Evolutionary conservation across 2,329 filamentous ascomycete genomes (phyloP), one percentile per base, ranked within the genome.

Genomic region (Penicillium sp.): DNA sequence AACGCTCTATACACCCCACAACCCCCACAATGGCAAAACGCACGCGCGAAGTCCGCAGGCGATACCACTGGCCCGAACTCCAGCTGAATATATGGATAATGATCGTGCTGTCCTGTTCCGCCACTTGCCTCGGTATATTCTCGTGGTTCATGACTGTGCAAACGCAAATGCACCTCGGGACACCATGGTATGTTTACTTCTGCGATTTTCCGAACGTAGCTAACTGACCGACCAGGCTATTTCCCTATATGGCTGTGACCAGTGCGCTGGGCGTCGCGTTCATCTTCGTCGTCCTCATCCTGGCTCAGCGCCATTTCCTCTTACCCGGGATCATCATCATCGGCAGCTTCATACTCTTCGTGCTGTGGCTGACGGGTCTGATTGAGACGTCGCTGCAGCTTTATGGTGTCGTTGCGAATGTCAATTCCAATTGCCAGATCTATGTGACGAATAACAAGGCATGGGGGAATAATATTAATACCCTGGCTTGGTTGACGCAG

Each of bases 71-170:
- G 85, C 85, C 85, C 2, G 84, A 87, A 69, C 75, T 83, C 46
- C 84, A 86, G 64, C 78, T 88, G 60, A 86, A 87, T 65, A 71
- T 86, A 64, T 88, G 85, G 85, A 81, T 84, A 49, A 81, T 87
- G 62, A 75, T 86, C 61, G 85, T 87, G 68, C 76, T 87, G 14
- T 81, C 79, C 1, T 80, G 81, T 2, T 83, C 83, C 10, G 78
- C 81, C 24, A 80, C 80, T 49, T 80, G 85, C 51, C 73, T 87
- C 2, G 85, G 85, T 7, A 79, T 87, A 42, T 86, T 83, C 64
- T 80, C 83, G 16, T 80, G 80, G 70, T 86, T 87, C 63, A 81
- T 87, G 69, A 63, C 73, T 2, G 81, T 85, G 21, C 85, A 87
- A 70, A 73, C 79, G 38, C 77, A 80, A 42, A 75, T 87, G 68